These are phyloP conservation scores for Articulospora tetracladia DNA, from an alignment of 495 filamentous ascomycete genomes.

Conservation along the genomic window DNA sequence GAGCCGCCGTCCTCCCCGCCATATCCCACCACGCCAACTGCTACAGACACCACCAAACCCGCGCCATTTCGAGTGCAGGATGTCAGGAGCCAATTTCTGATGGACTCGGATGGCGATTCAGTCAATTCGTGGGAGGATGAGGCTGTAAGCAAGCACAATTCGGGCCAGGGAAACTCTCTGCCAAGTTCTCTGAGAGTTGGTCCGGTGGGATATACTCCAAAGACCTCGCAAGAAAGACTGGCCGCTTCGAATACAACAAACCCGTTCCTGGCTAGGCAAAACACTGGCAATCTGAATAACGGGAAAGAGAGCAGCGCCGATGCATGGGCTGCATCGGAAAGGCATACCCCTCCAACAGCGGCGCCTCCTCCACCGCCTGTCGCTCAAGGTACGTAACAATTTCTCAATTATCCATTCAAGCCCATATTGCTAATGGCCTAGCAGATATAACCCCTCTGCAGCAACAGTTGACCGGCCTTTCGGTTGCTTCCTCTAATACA, in stretches of 20 bases:
- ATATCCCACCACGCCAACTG: slow-evolving; percentile 24
- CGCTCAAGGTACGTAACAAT: slow-evolving; percentile 6
- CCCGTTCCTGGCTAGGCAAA: slow-evolving; percentile 45
- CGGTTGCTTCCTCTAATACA: slow-evolving; percentile 36
- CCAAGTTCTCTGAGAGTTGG: slow-evolving; percentile 30
- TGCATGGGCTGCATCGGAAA: slow-evolving; percentile 21
- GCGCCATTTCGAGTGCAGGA: slow-evolving; percentile 30
- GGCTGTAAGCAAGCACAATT: slow-evolving; percentile 7
- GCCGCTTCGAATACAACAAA: slow-evolving; percentile 36
- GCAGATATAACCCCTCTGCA: slow-evolving; percentile 21
- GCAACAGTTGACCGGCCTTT: slow-evolving; percentile 34
- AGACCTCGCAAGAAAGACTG: slow-evolving; percentile 17
- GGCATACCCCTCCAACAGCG: slow-evolving; percentile 10
- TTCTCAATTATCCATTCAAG: background rate
- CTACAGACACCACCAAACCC: slow-evolving; percentile 19
- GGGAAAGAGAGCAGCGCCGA: slow-evolving; percentile 20
- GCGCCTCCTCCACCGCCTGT: slow-evolving; percentile 24
- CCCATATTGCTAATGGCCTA: slow-evolving; percentile 9
- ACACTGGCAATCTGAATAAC: slow-evolving; percentile 10
- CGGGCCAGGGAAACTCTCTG: slow-evolving; percentile 16
- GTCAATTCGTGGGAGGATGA: slow-evolving; percentile 35
- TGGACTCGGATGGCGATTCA: slow-evolving; percentile 30
- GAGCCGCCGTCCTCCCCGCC: slow-evolving; percentile 5
- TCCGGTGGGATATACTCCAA: slow-evolving; percentile 18
- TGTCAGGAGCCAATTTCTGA: slow-evolving; percentile 26